Percentiles rank a stretch among this genome's conserved stretches.
These are phyloP conservation scores for Tetrahymena thermophila DNA, from an alignment of 73 alveolate genomes.

Conservation along the genomic window DNA sequence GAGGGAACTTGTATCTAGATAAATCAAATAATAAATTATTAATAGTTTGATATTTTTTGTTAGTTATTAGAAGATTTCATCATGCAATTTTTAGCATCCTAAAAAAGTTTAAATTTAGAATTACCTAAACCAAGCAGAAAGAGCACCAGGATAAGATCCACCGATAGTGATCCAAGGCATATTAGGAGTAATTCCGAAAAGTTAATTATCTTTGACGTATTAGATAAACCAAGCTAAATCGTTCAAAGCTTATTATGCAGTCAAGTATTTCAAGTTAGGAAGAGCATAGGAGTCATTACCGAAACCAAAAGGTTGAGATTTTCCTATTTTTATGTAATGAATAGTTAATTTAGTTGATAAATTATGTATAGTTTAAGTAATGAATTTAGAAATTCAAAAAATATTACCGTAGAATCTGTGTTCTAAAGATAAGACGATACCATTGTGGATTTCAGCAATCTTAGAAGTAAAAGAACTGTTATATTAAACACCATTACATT, in stretches of 20 bases:
- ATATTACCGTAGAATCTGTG: conserved; percentile 66
- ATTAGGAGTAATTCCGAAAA: conserved; percentile 17
- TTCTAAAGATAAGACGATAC: conserved; percentile 45
- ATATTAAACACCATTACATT: conserved; percentile 38
- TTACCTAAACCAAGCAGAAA: conserved; percentile 58
- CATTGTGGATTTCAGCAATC: conserved; percentile 46
- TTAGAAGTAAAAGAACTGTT: conserved; percentile 12
- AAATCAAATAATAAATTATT: neutral
- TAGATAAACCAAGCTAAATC: conserved; percentile 51
- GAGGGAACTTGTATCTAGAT: conserved; percentile 50
- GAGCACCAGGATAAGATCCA: conserved; percentile 74
- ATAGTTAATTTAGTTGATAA: too few relatives aligned
- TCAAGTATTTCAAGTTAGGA: conserved; percentile 33
- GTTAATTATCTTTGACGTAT: conserved; percentile 2
- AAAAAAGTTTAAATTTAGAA: neutral
- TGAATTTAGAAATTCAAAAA: neutral
- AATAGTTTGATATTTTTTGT: too few relatives aligned
- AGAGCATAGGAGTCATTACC: conserved; percentile 33
- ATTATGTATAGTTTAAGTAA: neutral
- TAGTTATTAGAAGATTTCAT: too few relatives aligned
- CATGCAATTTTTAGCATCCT: too few relatives aligned
- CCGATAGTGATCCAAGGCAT: conserved; percentile 57
- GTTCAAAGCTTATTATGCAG: conserved; percentile 54
- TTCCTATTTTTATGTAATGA: neutral
- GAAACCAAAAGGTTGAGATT: conserved; percentile 51